Evolutionary conservation across 2,329 filamentous ascomycete species (phyloP).

Genomic region (Colletotrichum plurivorum): DNA sequence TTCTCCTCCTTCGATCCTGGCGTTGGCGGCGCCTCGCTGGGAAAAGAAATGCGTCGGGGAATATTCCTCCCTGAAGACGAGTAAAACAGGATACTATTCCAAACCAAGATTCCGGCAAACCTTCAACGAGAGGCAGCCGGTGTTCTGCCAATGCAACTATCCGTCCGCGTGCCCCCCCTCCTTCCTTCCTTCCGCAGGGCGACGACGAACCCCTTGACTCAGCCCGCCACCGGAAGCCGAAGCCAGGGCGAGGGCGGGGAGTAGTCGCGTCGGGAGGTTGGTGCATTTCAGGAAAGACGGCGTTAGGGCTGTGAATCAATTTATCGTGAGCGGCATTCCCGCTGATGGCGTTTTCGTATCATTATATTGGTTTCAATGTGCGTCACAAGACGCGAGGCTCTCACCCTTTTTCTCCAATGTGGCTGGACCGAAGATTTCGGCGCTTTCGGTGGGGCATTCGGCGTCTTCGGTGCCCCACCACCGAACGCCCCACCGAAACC

Average conservation of each 20-base stretch:
- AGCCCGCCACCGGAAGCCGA: constrained; percentile 35
- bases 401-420: too few relatives aligned
- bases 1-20: constrained; percentile 22
- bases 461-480: constrained; percentile 30
- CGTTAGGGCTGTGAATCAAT: neutral
- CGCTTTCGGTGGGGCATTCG: constrained; percentile 16
- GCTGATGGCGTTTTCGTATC: neutral
- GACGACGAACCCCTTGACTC: constrained; percentile 36
- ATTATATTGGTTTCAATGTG: neutral
- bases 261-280: constrained; percentile 13
- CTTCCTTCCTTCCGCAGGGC: constrained; percentile 27
- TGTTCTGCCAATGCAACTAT: neutral
- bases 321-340: neutral
- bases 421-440: constrained; percentile 15
- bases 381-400: too few relatives aligned
- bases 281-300: neutral
- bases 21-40: constrained; percentile 8
- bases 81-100: constrained; percentile 14
- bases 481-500: constrained; percentile 27
- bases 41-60: constrained; percentile 36
- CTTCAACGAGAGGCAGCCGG: neutral
- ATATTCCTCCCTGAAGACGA: constrained; percentile 17
- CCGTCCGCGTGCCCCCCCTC: constrained; percentile 19
- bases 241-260: constrained; percentile 14
- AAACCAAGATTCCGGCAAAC: constrained; percentile 13